Evolutionary conservation across 768 basidiomycete genomes (phyloP).

Genomic region (Termitomyces sp.): DNA sequence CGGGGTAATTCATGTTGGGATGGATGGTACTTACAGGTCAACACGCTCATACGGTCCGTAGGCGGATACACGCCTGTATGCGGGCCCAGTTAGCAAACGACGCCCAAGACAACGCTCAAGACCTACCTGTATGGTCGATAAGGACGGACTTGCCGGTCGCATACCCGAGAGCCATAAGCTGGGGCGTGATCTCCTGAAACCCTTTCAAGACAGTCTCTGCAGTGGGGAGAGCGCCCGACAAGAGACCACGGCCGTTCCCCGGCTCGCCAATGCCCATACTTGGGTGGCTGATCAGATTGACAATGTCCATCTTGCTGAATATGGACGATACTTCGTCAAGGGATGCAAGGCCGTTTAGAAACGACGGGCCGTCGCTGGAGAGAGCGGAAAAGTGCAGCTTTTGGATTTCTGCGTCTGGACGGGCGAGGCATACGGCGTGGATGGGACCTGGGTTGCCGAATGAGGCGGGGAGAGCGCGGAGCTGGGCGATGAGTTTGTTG

Average conservation of each 20-base stretch:
- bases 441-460: constrained; percentile 50
- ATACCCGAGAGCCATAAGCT: constrained; percentile 76
- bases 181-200: constrained; percentile 67
- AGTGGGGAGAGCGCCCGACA: constrained; percentile 76
- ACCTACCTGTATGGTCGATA: constrained; percentile 64
- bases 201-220: constrained; percentile 71
- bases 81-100: background rate
- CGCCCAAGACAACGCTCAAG: background rate
- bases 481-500: constrained; percentile 68
- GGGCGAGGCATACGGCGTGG: constrained; percentile 73
- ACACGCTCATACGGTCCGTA: constrained; percentile 70
- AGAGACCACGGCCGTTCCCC: constrained; percentile 62
- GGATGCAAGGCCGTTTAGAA: constrained; percentile 47
- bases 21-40: constrained; percentile 63
- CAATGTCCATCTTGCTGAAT: constrained; percentile 59
- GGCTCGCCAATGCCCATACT: constrained; percentile 75
- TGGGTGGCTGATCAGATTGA: constrained; percentile 58
- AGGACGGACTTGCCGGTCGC: constrained; percentile 64
- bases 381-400: constrained; percentile 57
- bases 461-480: constrained; percentile 57
- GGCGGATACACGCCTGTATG: constrained; percentile 65
- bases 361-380: constrained; percentile 8
- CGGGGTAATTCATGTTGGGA: background rate
- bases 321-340: constrained; percentile 47
- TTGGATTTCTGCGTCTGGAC: constrained; percentile 62